Conservation (phyloP, 352 stramenopile genomes). For the Blastocystis sp. region DNA sequence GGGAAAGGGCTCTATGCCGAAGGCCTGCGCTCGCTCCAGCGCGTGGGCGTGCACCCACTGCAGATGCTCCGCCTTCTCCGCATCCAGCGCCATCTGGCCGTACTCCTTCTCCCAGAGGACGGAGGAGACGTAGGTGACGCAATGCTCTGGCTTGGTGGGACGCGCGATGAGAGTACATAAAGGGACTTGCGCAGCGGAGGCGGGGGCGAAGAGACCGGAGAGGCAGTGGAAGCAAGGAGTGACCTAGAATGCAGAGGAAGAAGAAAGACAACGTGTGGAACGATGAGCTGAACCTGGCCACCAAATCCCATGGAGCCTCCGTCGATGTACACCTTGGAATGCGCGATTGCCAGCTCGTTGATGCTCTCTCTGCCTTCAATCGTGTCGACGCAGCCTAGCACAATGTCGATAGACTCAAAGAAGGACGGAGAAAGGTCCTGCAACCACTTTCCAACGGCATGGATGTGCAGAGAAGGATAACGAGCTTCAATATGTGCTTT, state of each 20-base stretch:
- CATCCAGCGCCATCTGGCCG: not conserved
- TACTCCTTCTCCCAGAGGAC: constrained; percentile 36
- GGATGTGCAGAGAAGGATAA: not conserved
- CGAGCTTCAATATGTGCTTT: not conserved
- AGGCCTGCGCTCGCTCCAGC: constrained; percentile 8
- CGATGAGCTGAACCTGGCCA: constrained; percentile 38
- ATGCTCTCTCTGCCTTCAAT: constrained; percentile 12
- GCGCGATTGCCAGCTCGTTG: not conserved
- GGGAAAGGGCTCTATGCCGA: constrained; percentile 8
- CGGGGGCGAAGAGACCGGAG: constrained; percentile 4
- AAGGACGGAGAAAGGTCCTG: not conserved
- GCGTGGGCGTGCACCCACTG: constrained; percentile 5
- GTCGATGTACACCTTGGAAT: constrained; percentile 51
- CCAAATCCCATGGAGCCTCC: constrained; percentile 43
- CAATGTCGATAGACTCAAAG: not conserved
- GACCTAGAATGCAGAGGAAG: not conserved
- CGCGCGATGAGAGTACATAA: constrained; percentile 28
- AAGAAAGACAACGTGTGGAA: constrained; percentile 1
- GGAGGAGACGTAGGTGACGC: constrained; percentile 17
- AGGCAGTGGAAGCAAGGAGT: constrained; percentile 62
- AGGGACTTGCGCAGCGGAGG: not conserved
- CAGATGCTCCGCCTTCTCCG: not conserved
- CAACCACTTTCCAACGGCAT: not conserved
- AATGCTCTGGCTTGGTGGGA: constrained; percentile 40
- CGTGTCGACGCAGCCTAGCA: constrained; percentile 39